phyloP scores from a whole-genome alignment of 2,329 filamentous ascomycete species.

The Diaporthe sp. region DNA sequence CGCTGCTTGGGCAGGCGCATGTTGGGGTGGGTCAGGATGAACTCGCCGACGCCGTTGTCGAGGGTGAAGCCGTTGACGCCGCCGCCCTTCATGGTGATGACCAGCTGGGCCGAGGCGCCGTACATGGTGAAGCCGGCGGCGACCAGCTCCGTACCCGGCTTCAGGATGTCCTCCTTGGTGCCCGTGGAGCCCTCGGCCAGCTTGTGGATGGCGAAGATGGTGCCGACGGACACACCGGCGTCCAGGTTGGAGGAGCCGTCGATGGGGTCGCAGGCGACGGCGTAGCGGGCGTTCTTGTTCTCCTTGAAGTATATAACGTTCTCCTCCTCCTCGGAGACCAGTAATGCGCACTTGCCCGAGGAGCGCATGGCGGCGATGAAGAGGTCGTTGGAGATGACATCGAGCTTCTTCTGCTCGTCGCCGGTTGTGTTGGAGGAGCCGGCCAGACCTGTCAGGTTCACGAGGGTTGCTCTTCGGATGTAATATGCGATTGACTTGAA shows the following conservation, averaged over 20 bases:
- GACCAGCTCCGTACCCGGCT: constrained; percentile 90
- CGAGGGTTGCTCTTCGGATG: constrained; percentile 94
- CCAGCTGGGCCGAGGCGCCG: constrained; percentile 94
- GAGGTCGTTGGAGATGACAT: constrained; percentile 98
- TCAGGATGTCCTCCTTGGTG: constrained; percentile 87
- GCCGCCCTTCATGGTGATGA: constrained; percentile 95
- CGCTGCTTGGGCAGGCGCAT: constrained; percentile 88
- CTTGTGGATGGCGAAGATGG: constrained; percentile 96
- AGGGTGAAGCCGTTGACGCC: constrained; percentile 97
- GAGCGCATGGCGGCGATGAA: constrained; percentile 97
- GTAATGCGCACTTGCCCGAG: constrained; percentile 88
- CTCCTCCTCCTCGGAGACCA: constrained; percentile 99
- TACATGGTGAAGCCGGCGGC: constrained; percentile 99
- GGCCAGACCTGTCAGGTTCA: constrained; percentile 95
- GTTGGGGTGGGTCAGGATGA: constrained; percentile 96
- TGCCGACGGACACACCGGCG: constrained; percentile 96
- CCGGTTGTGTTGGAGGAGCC: constrained; percentile 96
- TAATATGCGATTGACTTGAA: constrained; percentile 99
- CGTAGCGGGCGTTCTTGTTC: constrained; percentile 83
- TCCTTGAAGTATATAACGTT: constrained; percentile 89
- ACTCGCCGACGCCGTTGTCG: constrained; percentile 96
- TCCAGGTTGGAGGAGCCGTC: constrained; percentile 98
- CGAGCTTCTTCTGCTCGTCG: constrained; percentile 99
- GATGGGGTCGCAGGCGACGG: constrained; percentile 97
- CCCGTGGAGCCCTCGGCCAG: constrained; percentile 82